Base-by-base conservation (phyloP, 225 moss, liverwort and hornwort genomes). In the Bryoerythrophyllum caledonicum region DNA sequence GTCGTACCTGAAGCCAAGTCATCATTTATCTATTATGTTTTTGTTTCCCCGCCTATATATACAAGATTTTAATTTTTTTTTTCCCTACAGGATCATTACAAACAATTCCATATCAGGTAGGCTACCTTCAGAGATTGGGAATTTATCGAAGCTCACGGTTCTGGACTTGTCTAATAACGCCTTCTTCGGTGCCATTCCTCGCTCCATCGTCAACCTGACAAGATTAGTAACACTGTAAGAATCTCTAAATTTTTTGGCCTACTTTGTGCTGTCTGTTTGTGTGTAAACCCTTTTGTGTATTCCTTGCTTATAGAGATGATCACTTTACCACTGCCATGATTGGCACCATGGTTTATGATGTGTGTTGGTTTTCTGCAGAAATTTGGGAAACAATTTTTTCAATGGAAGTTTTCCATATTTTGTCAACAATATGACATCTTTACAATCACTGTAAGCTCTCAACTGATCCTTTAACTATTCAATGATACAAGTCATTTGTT, bases 81-180 rank as follows among this genome's bases (percentile, higher is more conserved):
- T 26, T n/a, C n/a, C 7, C 23, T 53, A 65, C 86, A 96, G 96
- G 69, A 91, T 89, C 15, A 79, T 94, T 20, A 81, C 82, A 57
- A 87, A 90, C 60, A 96, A 96, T 78, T 91, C 89, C 20, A 72
- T 96, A 11, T 81, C 85, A 23, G 96, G 96, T 7, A 60, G 63
- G 10, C 71, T 96, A 15, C 96, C 94, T 2, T 65, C 57, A 32
- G 96, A 93, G 74, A 68, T 96, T 10, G 92, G 89, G 44, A 83
- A 77, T 10, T 80, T 96, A 8, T 71, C 66, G 19, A 75, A 86
- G 63, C 88, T 96, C 28, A 80, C 76, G 32, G 84, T 86, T 26
- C 76, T 96, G 75, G 96, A 92, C 78, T 80, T 96, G 71, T 91
- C 94, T 41, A 84, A 87, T 66, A 96, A 96, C 70, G 80, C 46